Base-by-base conservation (phyloP, 768 basidiomycete genomes). In the Fistulinella prunicolor region DNA sequence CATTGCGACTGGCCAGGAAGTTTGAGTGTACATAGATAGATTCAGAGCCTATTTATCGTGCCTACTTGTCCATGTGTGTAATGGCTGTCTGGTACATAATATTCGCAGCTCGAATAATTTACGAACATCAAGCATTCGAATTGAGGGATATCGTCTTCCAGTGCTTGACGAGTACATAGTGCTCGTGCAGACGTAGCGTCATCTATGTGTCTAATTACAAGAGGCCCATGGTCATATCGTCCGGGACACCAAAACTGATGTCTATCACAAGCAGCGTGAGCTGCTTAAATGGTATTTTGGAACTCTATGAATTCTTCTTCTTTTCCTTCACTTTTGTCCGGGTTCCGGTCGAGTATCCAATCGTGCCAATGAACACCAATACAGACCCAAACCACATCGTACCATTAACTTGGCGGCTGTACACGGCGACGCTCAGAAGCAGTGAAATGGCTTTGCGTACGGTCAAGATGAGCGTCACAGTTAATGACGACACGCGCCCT, bases 381-480 rank as follows among this genome's bases (percentile, higher is more conserved):
- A 61, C 73, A 0, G 87, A 86, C 0, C 89, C 89, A 6, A 57
- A 61, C 84, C 86, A 89, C 75, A 92, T 78, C 73, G 76, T 70
- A 35, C 47, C 38, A 53, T 61, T 56, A 6, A 62, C 58, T 19
- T 59, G 69, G 3, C 77, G 63, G 1, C 80, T 73, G 47, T 76
- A 73, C 63, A 73, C 59, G 30, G 71, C 53, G 20, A 89, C 81
- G 58, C 88, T 91, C 54, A 93, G 73, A 20, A 89, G 65, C 14
- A 92, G 70, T 45, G 87, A 90, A 24, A 79, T 73, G 12, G 89
- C 89, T 62, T 93, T 93, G 48, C 89, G 78, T 16, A 93, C 85
- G 44, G 86, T 86, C 35, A 91, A 74, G 21, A 90, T 76, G 46
- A 92, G 83, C 4, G 86, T 89, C 16, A 93, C 89, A 1, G 80